Conservation (phyloP, 768 basidiomycete genomes). For the Xanthoconium stramineum region DNA sequence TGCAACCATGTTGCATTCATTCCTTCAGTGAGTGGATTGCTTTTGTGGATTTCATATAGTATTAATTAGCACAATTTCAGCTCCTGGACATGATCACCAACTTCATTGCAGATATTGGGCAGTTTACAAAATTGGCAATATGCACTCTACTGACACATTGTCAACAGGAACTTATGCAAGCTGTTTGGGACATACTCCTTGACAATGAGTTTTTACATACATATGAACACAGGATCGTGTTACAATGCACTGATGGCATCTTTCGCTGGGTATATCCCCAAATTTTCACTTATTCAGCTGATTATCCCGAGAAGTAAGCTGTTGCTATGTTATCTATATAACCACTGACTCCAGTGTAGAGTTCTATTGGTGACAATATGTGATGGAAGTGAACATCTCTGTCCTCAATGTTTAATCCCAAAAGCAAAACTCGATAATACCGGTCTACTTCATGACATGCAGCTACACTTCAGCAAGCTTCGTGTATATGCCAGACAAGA, state of each 20-base stretch:
- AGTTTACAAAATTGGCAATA: background rate
- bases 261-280: background rate
- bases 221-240: background rate
- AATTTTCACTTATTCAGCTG: no score
- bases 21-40: background rate
- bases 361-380: background rate
- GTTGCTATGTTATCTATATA: no score
- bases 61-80: background rate
- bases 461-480: background rate
- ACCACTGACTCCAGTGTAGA: background rate
- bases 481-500: background rate
- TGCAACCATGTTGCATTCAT: background rate
- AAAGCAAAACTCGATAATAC: background rate
- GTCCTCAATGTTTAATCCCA: background rate
- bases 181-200: background rate
- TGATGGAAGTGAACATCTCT: background rate
- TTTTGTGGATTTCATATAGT: background rate
- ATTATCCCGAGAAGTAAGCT: no score
- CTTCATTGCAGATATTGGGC: background rate
- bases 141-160: background rate
- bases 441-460: conserved; percentile 13
- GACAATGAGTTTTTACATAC: background rate
- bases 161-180: background rate
- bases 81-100: background rate
- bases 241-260: background rate